Base-by-base conservation (phyloP, 2,329 filamentous ascomycete species). In the Aspergillus carbonarius region DNA sequence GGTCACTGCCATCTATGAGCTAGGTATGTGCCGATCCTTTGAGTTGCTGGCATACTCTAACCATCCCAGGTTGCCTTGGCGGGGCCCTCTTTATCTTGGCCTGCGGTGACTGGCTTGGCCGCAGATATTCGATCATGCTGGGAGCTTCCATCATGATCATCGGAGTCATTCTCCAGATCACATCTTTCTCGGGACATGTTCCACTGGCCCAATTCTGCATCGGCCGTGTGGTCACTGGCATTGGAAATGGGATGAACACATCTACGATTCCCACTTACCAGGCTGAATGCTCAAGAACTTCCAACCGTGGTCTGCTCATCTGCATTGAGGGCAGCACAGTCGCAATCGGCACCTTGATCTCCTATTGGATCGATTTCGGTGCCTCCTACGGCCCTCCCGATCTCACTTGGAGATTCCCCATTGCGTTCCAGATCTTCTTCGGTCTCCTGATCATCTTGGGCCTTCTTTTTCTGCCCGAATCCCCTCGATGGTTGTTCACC, bases 401-500 rank as follows among this genome's bases (percentile, higher is more conserved):
- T 1, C 68, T 68, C 18, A 64, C 76, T 57, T 81, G 79, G 78
- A 68, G 80, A 35, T 77, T 81, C 61, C 73, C 80, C 40, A 65
- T 82, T 1, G 79, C 77, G 1, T 75, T 82, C 60, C 79, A 82
- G 60, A 69, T 80, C n/a, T 44, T 81, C 54, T 75, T 81, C 44
- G 79, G 64, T 12, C 6, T 70, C 7, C 20, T 64, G 5, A 64
- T 70, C 30, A 57, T 51, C 15, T 2, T 25, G 8, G 70, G 70
- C 40, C 66, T 61, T 27, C 4, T 68, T 0, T 34, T 66, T 15
- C 71, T 84, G 1, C 82, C 82, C 8, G 83, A 85, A 58, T 83
- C 80, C 0, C 83, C 83, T 7, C 74, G 82, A 39, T 84, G 82
- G 79, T 73, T 85, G 18, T 76, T 85, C 10, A 71, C 81, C 54